A percentile compares a stretch with the other conserved stretches of the same genome.
Conservation (phyloP, 2,329 filamentous ascomycete species). For the Fusarium redolens region DNA sequence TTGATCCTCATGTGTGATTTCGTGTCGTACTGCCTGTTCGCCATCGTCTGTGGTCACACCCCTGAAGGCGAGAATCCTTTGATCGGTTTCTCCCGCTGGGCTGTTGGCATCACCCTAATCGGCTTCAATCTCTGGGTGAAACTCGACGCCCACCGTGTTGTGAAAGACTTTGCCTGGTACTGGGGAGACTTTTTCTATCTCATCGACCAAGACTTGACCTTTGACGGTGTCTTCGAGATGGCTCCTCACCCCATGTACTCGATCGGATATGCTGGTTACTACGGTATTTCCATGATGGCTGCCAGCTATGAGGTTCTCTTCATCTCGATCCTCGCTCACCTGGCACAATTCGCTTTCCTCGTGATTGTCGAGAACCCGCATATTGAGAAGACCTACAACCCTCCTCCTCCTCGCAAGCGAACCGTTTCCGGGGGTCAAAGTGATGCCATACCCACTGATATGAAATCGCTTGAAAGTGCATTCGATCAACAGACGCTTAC, state of each 20-base stretch:
- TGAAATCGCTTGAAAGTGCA: slow-evolving; percentile 34
- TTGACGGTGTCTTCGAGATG: slow-evolving; percentile 99
- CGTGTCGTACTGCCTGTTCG: slow-evolving; percentile 95
- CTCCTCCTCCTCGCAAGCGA: slow-evolving; percentile 78
- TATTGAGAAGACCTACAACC: slow-evolving; percentile 97
- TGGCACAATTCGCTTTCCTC: slow-evolving; percentile 93
- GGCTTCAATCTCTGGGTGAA: slow-evolving; percentile 99
- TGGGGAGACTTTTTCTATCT: slow-evolving; percentile 99
- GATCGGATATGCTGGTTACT: slow-evolving; percentile 97
- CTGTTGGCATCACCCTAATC: slow-evolving; percentile 79
- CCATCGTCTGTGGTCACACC: slow-evolving; percentile 83
- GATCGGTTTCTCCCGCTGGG: slow-evolving; percentile 81
- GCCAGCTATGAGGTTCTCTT: slow-evolving; percentile 97
- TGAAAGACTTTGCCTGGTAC: slow-evolving; percentile 99
- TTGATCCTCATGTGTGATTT: slow-evolving; percentile 99
- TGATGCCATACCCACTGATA: slow-evolving; percentile 46
- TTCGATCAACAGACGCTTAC: slow-evolving; percentile 42
- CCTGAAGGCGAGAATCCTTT: slow-evolving; percentile 77
- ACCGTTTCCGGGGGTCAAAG: slow-evolving; percentile 50
- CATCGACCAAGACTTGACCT: slow-evolving; percentile 96
- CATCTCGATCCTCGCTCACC: slow-evolving; percentile 95
- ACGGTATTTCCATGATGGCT: slow-evolving; percentile 97
- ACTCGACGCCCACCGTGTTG: slow-evolving; percentile 94
- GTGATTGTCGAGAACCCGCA: slow-evolving; percentile 94
- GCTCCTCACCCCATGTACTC: slow-evolving; percentile 99